Conservation (phyloP, 148 eudicot species). For the Pharnaceum exiguum region DNA sequence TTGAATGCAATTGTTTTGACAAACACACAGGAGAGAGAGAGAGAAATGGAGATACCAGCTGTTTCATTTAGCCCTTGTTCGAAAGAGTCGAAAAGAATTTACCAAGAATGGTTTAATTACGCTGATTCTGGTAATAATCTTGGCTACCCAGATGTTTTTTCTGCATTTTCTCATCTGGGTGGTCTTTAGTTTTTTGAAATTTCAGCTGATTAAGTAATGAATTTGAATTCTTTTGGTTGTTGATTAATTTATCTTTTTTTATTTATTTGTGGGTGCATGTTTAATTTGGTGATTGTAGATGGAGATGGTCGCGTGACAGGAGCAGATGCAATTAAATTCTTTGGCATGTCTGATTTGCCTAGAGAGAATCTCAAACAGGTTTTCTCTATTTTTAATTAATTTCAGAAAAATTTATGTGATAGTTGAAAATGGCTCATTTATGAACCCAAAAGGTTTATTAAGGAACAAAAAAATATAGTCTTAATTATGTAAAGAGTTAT, state of each 20-base stretch:
- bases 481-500: too few relatives aligned
- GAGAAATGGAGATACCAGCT: slow-evolving; percentile 51
- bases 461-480: too few relatives aligned
- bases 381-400: neutral
- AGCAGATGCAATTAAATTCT: slow-evolving; percentile 61
- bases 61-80: slow-evolving; percentile 45
- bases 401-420: neutral
- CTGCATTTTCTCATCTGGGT: neutral
- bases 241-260: neutral
- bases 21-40: too few relatives aligned
- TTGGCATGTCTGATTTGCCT: slow-evolving; percentile 53
- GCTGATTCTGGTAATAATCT: slow-evolving; percentile 56
- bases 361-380: slow-evolving; percentile 75
- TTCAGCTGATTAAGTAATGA: neutral
- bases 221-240: neutral
- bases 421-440: too few relatives aligned
- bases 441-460: too few relatives aligned
- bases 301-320: slow-evolving; percentile 78
- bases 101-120: slow-evolving; percentile 55
- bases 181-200: slow-evolving; percentile 7
- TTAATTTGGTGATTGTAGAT: slow-evolving; percentile 27
- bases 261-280: neutral
- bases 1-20: too few relatives aligned
- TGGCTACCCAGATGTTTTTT: neutral
- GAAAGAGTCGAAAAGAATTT: slow-evolving; percentile 49